Percentiles rank a stretch among this genome's conserved stretches.
Conservation (phyloP, 768 basidiomycete genomes). For the Pleurotus tuber-regium region DNA sequence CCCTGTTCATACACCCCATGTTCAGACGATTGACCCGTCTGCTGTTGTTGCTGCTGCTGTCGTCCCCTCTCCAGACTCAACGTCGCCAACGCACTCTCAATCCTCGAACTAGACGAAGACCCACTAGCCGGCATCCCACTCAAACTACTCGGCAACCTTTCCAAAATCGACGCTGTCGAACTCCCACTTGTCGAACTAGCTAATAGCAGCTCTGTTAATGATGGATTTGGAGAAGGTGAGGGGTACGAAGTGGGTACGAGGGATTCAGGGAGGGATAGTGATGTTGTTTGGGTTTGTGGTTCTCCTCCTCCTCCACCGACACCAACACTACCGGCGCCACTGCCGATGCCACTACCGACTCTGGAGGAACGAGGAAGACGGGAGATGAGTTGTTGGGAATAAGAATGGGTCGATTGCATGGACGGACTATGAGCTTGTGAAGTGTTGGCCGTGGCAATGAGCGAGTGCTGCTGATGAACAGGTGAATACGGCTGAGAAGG, state of each 20-base stretch:
- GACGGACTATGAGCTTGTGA: background rate
- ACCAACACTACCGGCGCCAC: too few relatives aligned
- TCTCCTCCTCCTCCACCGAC: background rate
- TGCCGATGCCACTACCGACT: background rate
- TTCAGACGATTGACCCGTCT: too few relatives aligned
- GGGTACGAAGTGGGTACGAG: background rate
- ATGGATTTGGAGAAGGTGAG: background rate
- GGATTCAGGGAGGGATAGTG: slow-evolving; percentile 2
- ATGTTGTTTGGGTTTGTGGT: background rate
- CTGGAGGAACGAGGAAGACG: background rate
- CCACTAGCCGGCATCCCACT: background rate
- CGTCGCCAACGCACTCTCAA: background rate
- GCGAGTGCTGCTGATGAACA: slow-evolving; percentile 4
- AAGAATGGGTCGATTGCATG: background rate
- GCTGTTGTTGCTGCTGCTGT: background rate
- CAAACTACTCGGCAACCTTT: background rate
- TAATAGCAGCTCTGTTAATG: background rate
- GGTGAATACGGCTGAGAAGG: slow-evolving; percentile 4
- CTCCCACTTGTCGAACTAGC: background rate
- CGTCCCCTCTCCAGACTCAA: background rate
- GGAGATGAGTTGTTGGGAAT: background rate
- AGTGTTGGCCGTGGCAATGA: background rate
- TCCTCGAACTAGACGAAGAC: background rate
- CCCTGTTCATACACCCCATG: background rate
- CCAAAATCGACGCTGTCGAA: slow-evolving; percentile 1